A percentile compares a stretch with the other conserved stretches of the same genome.
These are phyloP conservation scores for Apiospora marii DNA, from an alignment of 2,329 filamentous ascomycete species.

Conservation along the genomic window DNA sequence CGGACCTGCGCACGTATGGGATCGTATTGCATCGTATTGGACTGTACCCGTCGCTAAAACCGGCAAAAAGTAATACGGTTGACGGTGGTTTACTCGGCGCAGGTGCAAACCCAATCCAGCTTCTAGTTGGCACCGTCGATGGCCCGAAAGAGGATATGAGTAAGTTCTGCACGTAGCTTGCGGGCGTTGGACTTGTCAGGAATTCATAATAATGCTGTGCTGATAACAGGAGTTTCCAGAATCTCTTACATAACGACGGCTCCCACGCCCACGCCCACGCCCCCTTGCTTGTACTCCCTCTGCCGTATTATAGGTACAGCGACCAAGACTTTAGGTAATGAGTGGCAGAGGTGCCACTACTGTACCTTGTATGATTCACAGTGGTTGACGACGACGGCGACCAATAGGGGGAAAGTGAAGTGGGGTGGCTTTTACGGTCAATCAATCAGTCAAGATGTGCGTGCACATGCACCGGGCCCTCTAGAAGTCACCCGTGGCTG, in stretches of 20 bases:
- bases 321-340: background rate
- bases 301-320: background rate
- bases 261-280: background rate
- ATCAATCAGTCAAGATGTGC: background rate
- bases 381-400: conserved; percentile 7
- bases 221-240: background rate
- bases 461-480: background rate
- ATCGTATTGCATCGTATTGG: conserved; percentile 7
- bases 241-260: background rate
- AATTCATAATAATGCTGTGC: background rate
- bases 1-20: conserved; percentile 7
- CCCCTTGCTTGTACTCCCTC: background rate
- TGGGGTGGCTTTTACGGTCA: conserved; percentile 9
- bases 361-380: background rate
- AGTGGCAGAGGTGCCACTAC: background rate
- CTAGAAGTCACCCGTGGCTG: background rate
- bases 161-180: background rate
- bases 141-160: background rate
- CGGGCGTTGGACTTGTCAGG: background rate
- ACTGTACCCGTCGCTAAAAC: background rate
- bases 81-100: conserved; percentile 5
- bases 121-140: background rate
- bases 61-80: background rate
- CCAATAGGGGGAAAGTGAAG: background rate
- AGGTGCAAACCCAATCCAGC: conserved; percentile 8